Base-by-base conservation (phyloP, 352 stramenopile genomes). In the Achlya hypogyna region DNA sequence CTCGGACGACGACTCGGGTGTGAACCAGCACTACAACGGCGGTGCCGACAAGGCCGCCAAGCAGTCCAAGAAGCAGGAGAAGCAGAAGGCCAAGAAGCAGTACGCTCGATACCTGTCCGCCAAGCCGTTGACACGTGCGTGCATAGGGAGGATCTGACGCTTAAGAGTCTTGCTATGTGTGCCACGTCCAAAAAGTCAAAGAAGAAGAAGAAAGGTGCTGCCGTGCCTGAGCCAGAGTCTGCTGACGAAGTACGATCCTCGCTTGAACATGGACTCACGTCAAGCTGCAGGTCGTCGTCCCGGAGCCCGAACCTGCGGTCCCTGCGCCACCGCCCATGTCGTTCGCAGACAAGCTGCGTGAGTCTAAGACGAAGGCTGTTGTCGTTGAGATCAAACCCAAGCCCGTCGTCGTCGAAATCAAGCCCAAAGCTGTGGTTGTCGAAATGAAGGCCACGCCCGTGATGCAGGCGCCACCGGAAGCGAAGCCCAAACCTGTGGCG, bases 11-110 rank as follows among this genome's bases (percentile, higher is more conserved):
- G 54, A 67, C 43, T 28, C 40, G 23, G 23, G 20, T 8, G 31
- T 58, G 14, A 29, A 12, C 2, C 29, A 23, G 18, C 60, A 32
- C 28, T 16, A 47, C 51, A 28, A 58, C 5, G 60, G 20, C 42
- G 25, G 25, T 16, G 31, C 25, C 16, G 54, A 64, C 54, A 51
- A 52, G 28, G 45, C 54, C 27, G 60, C 60, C 51, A 67, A 67
- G 47, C 25, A 28, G 18, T 34, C n/a, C 60, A 67, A 67, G 60
- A 42, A 67, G 28, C 56, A 67, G 34, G 38, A 67, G 32, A 67
- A 67, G 60, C 60, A 59, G n/a, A 67, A 67, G 35, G 60, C 60
- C 51, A 67, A 67, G 51, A 67, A 67, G 35, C 60, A 67, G 60
- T 67, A 58, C 43, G 60, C 51, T 25, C 31, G 28, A 49, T 32